phyloP scores from a whole-genome alignment of 176 grass and related monocot species.

The Hsuehochloa calcarea region DNA sequence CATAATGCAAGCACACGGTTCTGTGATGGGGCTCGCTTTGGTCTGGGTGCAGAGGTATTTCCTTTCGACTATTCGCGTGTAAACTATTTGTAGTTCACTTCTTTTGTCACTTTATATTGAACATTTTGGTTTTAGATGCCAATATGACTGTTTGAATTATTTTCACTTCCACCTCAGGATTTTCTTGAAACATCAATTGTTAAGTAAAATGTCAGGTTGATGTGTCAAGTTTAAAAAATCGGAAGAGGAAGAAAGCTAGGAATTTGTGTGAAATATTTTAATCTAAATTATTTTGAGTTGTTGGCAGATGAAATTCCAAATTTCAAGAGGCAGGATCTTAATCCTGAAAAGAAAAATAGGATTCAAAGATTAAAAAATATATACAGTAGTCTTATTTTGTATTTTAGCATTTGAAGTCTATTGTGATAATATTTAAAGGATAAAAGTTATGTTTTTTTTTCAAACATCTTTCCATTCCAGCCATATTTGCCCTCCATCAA shows the following conservation, averaged over 20 bases:
- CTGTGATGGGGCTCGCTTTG: slow-evolving; percentile 94
- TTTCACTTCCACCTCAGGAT: neutral
- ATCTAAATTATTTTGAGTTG: neutral
- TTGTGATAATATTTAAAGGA: neutral
- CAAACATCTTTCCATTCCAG: neutral
- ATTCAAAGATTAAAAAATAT: neutral
- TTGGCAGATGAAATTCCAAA: neutral
- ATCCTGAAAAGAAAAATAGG: neutral
- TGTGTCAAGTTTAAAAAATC: neutral
- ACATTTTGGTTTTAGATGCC: neutral
- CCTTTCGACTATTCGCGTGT: neutral
- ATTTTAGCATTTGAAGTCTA: neutral
- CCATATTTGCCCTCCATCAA: neutral
- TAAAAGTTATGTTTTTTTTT: too few relatives aligned
- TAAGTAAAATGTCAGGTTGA: neutral
- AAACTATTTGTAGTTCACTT: neutral
- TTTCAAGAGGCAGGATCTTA: neutral
- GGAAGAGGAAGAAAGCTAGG: neutral
- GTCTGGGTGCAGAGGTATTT: slow-evolving; percentile 88
- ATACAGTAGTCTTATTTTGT: neutral
- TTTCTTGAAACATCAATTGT: neutral
- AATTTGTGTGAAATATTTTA: neutral
- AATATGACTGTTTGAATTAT: neutral
- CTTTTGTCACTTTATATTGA: neutral
- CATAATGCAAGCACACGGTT: slow-evolving; percentile 98